Evolutionary conservation across 805 yeast genomes (phyloP), one percentile per base, ranked within the genome.

Genomic region (Yarrowia keelungensis): DNA sequence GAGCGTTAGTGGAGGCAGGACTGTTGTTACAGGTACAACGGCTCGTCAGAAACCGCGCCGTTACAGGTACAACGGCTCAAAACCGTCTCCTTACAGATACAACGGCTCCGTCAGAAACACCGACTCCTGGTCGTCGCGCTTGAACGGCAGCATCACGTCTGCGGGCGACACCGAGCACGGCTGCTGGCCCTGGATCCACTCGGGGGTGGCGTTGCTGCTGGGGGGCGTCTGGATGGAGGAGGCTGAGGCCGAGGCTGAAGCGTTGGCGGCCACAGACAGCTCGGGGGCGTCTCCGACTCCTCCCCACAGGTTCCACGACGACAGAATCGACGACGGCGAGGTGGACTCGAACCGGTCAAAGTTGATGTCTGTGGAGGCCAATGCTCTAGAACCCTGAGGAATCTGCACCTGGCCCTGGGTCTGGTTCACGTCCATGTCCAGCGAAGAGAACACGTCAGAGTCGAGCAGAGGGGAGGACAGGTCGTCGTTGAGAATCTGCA

Each of bases 111-210:
- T 62, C 58, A 46, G 35, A 26, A 66, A 46, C 26, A 62, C 50
- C 16, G 39, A 38, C 36, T 51, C 67, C 54, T 62, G 54, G n/a
- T 61, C 58, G n/a, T 53, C 67, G 15, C 51, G 38, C 62, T 56
- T 56, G 47, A 56, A 56, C 5, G 47, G 62, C 41, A 56, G 62
- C 62, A 56, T 56, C n/a, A 56, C 62, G 47, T 56, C 62, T n/a
- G 62, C 62, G n/a, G 62, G 62, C 39, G 62, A 56, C 46, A 56
- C 62, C n/a, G 62, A 56, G 47, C 62, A 56, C 19, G 62, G 62
- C 62, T 41, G 62, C 39, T 39, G 36, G 43, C 59, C 45, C 59
- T 53, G 46, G 38, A 42, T n/a, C 62, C 62, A 56, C 39, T 56
- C 62, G 5, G 62, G 62, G 22, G 62, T 56, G 39, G 47, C 38